A percentile compares a stretch with the other conserved stretches of the same genome.
Conservation (phyloP, 2,329 filamentous ascomycete genomes). For the Aspergillus sp. region DNA sequence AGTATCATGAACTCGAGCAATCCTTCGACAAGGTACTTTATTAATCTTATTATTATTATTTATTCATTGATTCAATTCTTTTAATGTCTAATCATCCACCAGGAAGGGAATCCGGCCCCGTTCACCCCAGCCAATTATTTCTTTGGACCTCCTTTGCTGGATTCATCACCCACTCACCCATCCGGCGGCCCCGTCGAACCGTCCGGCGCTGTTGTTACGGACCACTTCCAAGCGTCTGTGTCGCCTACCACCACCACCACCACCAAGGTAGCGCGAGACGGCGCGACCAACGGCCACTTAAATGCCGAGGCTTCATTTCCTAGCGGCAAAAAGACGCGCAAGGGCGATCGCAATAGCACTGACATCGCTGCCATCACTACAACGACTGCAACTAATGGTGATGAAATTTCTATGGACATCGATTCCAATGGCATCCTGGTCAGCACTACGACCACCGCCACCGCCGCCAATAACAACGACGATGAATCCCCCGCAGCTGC, state of each 20-base stretch:
- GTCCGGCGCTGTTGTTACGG: slow-evolving; percentile 14
- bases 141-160: slow-evolving; percentile 39
- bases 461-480: slow-evolving; percentile 11
- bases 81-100: slow-evolving; percentile 12
- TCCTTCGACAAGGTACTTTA: slow-evolving; percentile 40
- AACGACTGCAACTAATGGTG: slow-evolving; percentile 20
- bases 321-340: slow-evolving; percentile 25
- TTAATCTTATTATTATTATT: not conserved
- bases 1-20: slow-evolving; percentile 44
- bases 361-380: not conserved
- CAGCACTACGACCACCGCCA: too few species aligned
- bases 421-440: slow-evolving; percentile 27
- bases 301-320: slow-evolving; percentile 13
- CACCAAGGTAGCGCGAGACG: slow-evolving; percentile 17
- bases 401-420: slow-evolving; percentile 33
- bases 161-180: slow-evolving; percentile 5
- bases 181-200: slow-evolving; percentile 5
- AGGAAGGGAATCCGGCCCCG: slow-evolving; percentile 32
- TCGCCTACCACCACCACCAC: slow-evolving; percentile 20
- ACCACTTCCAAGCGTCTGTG: slow-evolving; percentile 16
- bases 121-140: slow-evolving; percentile 36
- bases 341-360: slow-evolving; percentile 16
- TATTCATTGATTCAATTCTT: too few species aligned
- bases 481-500: slow-evolving; percentile 16
- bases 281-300: slow-evolving; percentile 30